Evolutionary conservation across 495 filamentous ascomycete genomes (phyloP).

Genomic region (Aspergillus bertholletiae): DNA sequence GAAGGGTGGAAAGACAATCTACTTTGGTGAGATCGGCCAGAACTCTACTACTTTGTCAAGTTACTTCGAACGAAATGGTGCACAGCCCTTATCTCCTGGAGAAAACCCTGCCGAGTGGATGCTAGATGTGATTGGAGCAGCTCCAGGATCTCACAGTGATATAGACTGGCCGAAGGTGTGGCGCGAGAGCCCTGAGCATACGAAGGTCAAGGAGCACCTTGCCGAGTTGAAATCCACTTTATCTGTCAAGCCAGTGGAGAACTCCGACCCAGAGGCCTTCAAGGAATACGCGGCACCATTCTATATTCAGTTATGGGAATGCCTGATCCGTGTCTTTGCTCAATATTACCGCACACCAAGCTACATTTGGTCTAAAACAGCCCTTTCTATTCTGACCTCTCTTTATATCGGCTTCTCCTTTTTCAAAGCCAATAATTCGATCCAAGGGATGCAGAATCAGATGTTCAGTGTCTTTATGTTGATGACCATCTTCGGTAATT

Average conservation of each 20-base stretch:
- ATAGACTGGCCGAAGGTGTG: conserved; percentile 60
- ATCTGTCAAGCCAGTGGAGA: conserved; percentile 14
- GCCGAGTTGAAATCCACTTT: conserved; percentile 42
- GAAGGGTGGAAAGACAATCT: conserved; percentile 70
- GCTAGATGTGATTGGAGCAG: conserved; percentile 78
- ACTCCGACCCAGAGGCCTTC: conserved; percentile 6
- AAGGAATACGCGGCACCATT: conserved; percentile 47
- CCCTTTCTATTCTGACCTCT: conserved; percentile 18
- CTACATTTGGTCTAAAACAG: conserved; percentile 49
- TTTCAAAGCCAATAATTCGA: conserved; percentile 60
- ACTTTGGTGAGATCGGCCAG: conserved; percentile 58
- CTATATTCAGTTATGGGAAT: conserved; percentile 39
- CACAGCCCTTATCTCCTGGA: conserved; percentile 52
- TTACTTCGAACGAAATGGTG: conserved; percentile 76
- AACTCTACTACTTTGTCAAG: conserved; percentile 60
- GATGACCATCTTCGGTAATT: conserved; percentile 65
- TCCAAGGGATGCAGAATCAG: conserved; percentile 79
- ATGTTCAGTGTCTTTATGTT: conserved; percentile 82
- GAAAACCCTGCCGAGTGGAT: conserved; percentile 87
- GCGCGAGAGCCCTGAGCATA: conserved; percentile 15
- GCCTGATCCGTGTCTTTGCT: conserved; percentile 41
- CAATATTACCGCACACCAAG: conserved; percentile 50
- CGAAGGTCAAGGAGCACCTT: conserved; percentile 65
- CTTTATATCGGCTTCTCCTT: conserved; percentile 56
- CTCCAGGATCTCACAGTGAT: conserved; percentile 62